phyloP scores from a whole-genome alignment of 2,329 filamentous ascomycete species.

The Neoarthrinium moseri region DNA sequence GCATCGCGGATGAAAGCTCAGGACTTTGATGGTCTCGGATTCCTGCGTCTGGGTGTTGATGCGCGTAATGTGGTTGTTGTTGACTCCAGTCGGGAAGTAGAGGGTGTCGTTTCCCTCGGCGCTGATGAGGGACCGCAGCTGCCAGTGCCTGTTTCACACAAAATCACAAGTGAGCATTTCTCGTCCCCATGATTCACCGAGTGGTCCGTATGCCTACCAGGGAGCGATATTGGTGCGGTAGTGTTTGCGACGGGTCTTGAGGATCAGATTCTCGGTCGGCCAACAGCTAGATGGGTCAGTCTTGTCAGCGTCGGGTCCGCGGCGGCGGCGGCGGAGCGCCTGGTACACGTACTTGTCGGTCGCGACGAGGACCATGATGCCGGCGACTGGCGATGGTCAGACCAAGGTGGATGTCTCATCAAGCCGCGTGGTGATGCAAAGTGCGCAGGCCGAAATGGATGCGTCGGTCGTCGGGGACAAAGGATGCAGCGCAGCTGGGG shows the following conservation, averaged over 20 bases:
- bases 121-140: slow-evolving; percentile 87
- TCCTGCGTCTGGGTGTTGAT: slow-evolving; percentile 68
- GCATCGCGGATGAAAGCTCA: slow-evolving; percentile 78
- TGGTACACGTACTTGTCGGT: slow-evolving; percentile 5
- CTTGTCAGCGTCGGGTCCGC: slow-evolving; percentile 9
- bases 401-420: neutral
- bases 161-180: no score
- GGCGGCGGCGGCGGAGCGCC: no score
- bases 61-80: slow-evolving; percentile 63
- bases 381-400: slow-evolving; percentile 8
- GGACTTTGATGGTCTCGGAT: slow-evolving; percentile 69
- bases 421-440: slow-evolving; percentile 3
- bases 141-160: slow-evolving; percentile 75
- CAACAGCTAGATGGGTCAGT: slow-evolving; percentile 56
- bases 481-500: slow-evolving; percentile 3
- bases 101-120: slow-evolving; percentile 73
- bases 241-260: slow-evolving; percentile 60
- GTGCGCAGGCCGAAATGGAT: neutral
- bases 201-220: slow-evolving; percentile 61
- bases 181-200: neutral
- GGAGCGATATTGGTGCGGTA: slow-evolving; percentile 67
- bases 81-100: slow-evolving; percentile 78
- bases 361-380: slow-evolving; percentile 5
- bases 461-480: neutral
- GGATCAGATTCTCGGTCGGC: slow-evolving; percentile 65